Conservation (phyloP, 352 stramenopile genomes). For the Aphanomyces euteiches region DNA sequence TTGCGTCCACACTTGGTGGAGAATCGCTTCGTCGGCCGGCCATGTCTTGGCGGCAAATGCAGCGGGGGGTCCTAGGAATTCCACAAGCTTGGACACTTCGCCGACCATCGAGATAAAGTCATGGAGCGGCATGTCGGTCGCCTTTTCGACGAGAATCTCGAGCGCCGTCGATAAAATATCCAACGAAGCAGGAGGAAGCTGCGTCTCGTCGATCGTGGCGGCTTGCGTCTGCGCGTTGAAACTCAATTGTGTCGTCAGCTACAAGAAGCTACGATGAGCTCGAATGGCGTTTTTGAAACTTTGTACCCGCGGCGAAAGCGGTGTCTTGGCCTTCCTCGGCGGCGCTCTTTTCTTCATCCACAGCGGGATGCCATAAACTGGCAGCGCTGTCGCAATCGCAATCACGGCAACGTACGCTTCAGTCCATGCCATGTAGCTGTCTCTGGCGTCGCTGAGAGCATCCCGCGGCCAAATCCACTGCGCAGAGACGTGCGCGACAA, state of each 20-base stretch:
- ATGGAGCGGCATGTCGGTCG: slow-evolving; percentile 20
- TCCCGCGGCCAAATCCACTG: slow-evolving; percentile 4
- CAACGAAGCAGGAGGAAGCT: not conserved
- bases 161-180: slow-evolving; percentile 14
- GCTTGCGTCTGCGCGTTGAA: not conserved
- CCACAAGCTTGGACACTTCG: not conserved
- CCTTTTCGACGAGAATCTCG: slow-evolving; percentile 11
- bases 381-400: not conserved
- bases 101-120: slow-evolving; percentile 17
- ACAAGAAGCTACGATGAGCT: not conserved
- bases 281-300: not conserved
- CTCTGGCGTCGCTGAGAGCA: not conserved
- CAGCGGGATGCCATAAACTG: not conserved
- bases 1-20: not conserved
- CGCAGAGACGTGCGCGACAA: slow-evolving; percentile 4
- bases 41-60: slow-evolving; percentile 11
- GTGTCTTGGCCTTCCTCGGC: not conserved
- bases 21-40: not conserved
- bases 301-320: not conserved
- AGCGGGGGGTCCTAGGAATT: not conserved
- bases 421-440: slow-evolving; percentile 1
- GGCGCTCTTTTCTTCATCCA: not conserved
- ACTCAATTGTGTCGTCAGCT: slow-evolving; percentile 16
- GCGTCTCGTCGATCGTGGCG: not conserved
- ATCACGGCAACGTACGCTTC: not conserved